A percentile compares a stretch with the other conserved stretches of the same genome.
Conservation (phyloP, 306 rosid genomes). For the Nissolia schottii region DNA sequence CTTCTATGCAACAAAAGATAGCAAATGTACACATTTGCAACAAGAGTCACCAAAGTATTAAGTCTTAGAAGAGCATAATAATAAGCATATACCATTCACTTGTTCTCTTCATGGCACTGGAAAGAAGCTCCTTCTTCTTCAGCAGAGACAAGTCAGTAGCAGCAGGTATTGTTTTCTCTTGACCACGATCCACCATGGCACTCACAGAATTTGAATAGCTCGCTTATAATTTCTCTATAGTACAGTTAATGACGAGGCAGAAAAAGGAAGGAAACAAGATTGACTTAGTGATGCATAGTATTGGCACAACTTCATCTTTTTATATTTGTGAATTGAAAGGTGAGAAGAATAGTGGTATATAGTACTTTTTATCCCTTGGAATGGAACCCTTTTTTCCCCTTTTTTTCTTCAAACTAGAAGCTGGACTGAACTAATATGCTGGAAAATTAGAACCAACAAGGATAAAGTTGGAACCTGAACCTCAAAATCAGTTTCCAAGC, state of each 20-base stretch:
- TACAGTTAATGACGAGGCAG: slow-evolving; percentile 25
- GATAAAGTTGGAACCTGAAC: slow-evolving; percentile 34
- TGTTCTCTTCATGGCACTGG: slow-evolving; percentile 84
- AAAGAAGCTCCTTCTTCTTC: slow-evolving; percentile 78
- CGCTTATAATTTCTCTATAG: slow-evolving; percentile 35
- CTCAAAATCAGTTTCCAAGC: slow-evolving; percentile 18
- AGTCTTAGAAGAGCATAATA: neutral
- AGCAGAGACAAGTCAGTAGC: slow-evolving; percentile 48
- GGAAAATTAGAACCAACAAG: slow-evolving; percentile 17
- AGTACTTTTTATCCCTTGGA: neutral
- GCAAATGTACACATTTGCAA: neutral
- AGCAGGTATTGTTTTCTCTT: slow-evolving; percentile 34
- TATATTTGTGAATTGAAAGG: slow-evolving; percentile 14
- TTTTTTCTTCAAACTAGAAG: slow-evolving; percentile 6
- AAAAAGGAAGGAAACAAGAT: slow-evolving; percentile 14
- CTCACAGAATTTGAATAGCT: slow-evolving; percentile 30
- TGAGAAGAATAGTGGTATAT: neutral
- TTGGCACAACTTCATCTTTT: slow-evolving; percentile 28
- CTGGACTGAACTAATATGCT: slow-evolving; percentile 19
- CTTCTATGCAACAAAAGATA: neutral
- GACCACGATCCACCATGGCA: slow-evolving; percentile 57
- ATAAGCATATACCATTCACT: slow-evolving; percentile 85
- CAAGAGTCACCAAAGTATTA: neutral
- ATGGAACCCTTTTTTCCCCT: neutral
- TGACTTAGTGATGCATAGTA: slow-evolving; percentile 25